Base-by-base conservation (phyloP, 164 flowering plant species). In the Echeveria elegans region DNA sequence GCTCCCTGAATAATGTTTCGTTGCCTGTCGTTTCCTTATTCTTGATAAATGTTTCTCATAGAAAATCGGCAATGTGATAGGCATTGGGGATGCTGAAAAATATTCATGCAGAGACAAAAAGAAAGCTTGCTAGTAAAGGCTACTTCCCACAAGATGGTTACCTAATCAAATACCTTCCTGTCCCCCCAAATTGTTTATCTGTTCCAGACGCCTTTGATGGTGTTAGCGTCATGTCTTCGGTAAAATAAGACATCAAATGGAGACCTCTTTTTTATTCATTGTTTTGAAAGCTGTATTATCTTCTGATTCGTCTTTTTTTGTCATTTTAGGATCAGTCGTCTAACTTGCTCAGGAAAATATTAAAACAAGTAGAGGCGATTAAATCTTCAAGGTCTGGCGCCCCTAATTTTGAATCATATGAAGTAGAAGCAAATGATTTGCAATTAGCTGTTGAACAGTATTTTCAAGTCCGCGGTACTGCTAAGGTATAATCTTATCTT, bases 101-200 rank as follows among this genome's bases (percentile, higher is more conserved):
- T 66, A 62, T 91, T 26, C 88, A 96, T 1, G 75, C 68, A 29
- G 96, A 83, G 30, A 89, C 96, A 2, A 81, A 74, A 48, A 85
- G 71, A 47, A 86, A 81, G 76, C 94, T 94, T 15, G 68, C 75
- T 37, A 77, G 69, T 29, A 94, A 86, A 82, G 92, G 92, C 5
- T 83, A 76, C 71, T 80, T 78, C 48, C 87, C 90, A 61, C 97
- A 94, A 71, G 86, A 82, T 63, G 99, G 99, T 43, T 88, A 82
- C 64, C 77, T 94, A 26, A 2, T 94, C 64, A 77, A 82, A 28
- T 76, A 79, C 70, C 53, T 94, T 45, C 97, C 99, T 9, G 97
- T 94, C 36, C 97, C 99, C 61, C 99, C 99, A 16, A 94, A 94
- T 64, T 91, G 99, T 70, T 82, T 94, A 74, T 86, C 96, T 4